Conservation (phyloP, 306 rosid species). For the Cotoneaster glaucophyllus region DNA sequence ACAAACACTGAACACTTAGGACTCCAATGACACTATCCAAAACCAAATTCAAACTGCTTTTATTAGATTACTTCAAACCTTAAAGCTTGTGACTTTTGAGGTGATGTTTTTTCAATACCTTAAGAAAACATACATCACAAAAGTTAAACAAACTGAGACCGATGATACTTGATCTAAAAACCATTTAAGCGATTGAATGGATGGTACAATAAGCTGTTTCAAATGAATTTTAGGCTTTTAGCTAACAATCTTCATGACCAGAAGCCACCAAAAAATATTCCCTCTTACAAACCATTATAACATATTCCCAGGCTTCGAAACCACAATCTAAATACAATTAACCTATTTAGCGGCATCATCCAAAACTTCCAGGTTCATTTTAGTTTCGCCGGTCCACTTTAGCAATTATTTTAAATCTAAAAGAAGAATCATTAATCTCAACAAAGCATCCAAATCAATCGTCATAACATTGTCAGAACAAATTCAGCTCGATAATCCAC, state of each 20-base stretch:
- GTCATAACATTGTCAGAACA: neutral
- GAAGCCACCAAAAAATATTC: neutral
- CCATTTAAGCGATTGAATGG: neutral
- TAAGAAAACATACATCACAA: neutral
- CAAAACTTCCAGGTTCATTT: neutral
- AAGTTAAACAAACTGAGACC: neutral
- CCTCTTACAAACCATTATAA: neutral
- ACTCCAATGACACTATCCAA: neutral
- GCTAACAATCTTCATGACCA: neutral
- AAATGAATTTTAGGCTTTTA: neutral
- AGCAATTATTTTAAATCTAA: neutral
- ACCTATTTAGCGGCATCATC: neutral
- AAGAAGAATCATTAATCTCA: neutral
- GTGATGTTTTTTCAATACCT: neutral
- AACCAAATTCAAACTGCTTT: neutral
- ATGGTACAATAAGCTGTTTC: neutral
- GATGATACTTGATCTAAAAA: neutral
- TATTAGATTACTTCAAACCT: neutral
- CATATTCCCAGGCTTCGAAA: neutral
- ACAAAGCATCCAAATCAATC: neutral
- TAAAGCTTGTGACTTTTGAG: neutral
- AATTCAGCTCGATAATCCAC: neutral
- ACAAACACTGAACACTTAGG: neutral
- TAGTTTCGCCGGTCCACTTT: neutral
- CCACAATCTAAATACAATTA: neutral